Percentiles rank a stretch among this genome's conserved stretches.
phyloP scores from a whole-genome alignment of 1,139 yeast species.

The Candida smagusa region DNA sequence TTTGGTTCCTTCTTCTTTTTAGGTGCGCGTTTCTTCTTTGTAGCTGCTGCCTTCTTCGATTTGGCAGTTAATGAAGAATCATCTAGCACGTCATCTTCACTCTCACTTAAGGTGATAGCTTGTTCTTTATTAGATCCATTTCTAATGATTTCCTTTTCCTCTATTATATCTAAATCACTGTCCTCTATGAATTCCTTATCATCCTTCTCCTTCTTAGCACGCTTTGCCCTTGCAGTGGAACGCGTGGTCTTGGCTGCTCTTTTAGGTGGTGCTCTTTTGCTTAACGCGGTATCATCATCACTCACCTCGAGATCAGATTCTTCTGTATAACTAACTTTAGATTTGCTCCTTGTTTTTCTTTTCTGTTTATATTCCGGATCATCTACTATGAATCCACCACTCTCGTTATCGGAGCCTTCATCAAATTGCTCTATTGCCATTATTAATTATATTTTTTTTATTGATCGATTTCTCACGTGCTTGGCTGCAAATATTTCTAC shows the following conservation, averaged over 20 bases:
- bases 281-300: slow-evolving; percentile 16
- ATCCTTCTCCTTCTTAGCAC: slow-evolving; percentile 14
- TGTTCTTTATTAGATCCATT: slow-evolving; percentile 20
- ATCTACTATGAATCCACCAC: slow-evolving; percentile 37
- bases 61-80: slow-evolving; percentile 19
- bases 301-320: slow-evolving; percentile 18
- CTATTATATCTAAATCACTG: slow-evolving; percentile 13
- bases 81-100: slow-evolving; percentile 17
- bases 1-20: slow-evolving; percentile 41
- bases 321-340: slow-evolving; percentile 21
- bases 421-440: not conserved
- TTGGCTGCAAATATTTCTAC: no score
- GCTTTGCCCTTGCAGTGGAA: slow-evolving; percentile 8
- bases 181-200: slow-evolving; percentile 21
- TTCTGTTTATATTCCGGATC: slow-evolving; percentile 25
- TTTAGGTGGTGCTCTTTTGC: slow-evolving; percentile 12
- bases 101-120: slow-evolving; percentile 25
- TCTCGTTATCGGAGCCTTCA: slow-evolving; percentile 1
- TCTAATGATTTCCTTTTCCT: slow-evolving; percentile 10
- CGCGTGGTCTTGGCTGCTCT: slow-evolving; percentile 18
- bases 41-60: slow-evolving; percentile 13
- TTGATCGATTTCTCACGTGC: no score
- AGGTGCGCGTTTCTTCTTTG: slow-evolving; percentile 18
- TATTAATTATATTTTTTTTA: not conserved
- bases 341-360: slow-evolving; percentile 17